Evolutionary conservation across 257 asterid species (phyloP).

Genomic region (Eustoma russellianum): DNA sequence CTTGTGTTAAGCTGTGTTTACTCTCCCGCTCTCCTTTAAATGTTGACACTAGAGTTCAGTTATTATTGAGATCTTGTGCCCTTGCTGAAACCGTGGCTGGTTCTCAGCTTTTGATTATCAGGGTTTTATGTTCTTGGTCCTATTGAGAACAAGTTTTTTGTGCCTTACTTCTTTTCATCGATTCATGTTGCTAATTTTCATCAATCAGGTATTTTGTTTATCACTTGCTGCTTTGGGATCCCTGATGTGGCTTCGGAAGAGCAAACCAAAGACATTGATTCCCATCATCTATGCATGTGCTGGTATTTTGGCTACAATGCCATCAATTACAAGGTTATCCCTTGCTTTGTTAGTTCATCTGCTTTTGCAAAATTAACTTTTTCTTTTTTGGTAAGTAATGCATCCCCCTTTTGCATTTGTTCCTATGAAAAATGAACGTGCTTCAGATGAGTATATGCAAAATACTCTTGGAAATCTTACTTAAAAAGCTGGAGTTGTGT

Average conservation of each 20-base stretch:
- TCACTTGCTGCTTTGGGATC: slow-evolving; percentile 93
- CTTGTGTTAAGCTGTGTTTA: not conserved
- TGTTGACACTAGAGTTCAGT: not conserved
- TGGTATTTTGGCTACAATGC: slow-evolving; percentile 89
- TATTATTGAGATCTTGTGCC: not conserved
- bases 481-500: no score
- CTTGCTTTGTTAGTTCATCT: not conserved
- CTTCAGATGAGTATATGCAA: no score
- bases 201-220: slow-evolving; percentile 82
- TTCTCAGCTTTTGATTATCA: no score
- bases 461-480: no score
- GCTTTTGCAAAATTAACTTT: not conserved
- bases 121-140: not conserved
- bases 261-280: slow-evolving; percentile 84
- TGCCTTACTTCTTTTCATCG: not conserved
- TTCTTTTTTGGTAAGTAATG: no score
- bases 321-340: slow-evolving; percentile 75
- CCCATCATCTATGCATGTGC: slow-evolving; percentile 86
- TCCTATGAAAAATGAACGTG: no score
- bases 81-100: not conserved
- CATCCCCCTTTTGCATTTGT: no score
- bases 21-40: slow-evolving; percentile 2
- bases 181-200: no score
- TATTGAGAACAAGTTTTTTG: not conserved
- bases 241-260: slow-evolving; percentile 93